These are phyloP conservation scores for Croton laevigatus DNA, from an alignment of 441 rosid genomes.

Conservation along the genomic window DNA sequence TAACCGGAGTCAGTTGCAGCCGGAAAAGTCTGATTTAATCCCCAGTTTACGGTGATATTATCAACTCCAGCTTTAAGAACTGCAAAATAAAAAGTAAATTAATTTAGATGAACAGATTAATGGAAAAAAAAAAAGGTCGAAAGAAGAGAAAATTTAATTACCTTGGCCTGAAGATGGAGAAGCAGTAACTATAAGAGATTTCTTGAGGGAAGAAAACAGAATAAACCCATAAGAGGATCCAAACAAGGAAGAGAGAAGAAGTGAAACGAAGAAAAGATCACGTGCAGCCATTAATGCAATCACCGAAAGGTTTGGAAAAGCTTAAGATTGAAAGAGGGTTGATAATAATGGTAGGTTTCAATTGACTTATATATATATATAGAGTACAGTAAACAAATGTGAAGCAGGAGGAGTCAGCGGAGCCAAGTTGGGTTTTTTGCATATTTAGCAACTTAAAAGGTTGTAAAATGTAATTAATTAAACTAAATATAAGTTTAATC, in stretches of 20 bases:
- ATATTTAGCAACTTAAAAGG: conserved; percentile 13
- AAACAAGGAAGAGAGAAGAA: conserved; percentile 34
- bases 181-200: conserved; percentile 42
- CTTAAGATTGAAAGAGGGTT: neutral
- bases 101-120: no score
- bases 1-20: conserved; percentile 42
- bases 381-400: neutral
- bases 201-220: conserved; percentile 43
- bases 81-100: conserved; percentile 19
- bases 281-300: conserved; percentile 26
- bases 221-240: conserved; percentile 30
- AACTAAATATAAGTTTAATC: neutral
- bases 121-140: neutral
- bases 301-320: conserved; percentile 8
- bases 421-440: neutral
- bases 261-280: conserved; percentile 31
- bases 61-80: conserved; percentile 54
- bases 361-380: conserved; percentile 17
- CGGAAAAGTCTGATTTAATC: conserved; percentile 35
- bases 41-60: conserved; percentile 53
- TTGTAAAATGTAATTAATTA: neutral
- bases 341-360: neutral
- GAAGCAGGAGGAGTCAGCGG: conserved; percentile 27
- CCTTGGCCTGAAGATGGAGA: conserved; percentile 38
- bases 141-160: conserved; percentile 6